Percentiles rank a stretch among this genome's conserved stretches.
phyloP scores from a whole-genome alignment of 169 alveolate genomes.

The Perkinsus chesapeaki region DNA sequence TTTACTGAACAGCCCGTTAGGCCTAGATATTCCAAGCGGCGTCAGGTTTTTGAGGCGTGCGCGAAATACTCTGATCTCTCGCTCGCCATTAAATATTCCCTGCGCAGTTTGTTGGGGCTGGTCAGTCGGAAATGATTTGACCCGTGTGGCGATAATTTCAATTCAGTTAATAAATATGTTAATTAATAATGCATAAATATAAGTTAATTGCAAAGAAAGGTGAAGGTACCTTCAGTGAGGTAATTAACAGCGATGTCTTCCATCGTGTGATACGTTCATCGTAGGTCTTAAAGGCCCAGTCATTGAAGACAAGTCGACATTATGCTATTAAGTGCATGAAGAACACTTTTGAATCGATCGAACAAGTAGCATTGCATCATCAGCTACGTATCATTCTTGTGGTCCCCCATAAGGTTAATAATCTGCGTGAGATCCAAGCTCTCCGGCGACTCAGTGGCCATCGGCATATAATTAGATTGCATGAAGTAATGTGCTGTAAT shows the following conservation, averaged over 20 bases:
- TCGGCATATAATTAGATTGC: constrained; percentile 67
- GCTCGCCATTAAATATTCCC: too few species aligned
- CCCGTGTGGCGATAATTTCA: too few species aligned
- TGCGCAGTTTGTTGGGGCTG: too few species aligned
- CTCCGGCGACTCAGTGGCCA: constrained; percentile 67
- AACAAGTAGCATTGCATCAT: constrained; percentile 29
- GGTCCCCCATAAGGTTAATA: constrained; percentile 38
- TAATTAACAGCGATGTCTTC: constrained; percentile 30
- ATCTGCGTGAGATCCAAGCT: constrained; percentile 75
- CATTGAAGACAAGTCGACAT: constrained; percentile 62
- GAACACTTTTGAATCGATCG: constrained; percentile 58
- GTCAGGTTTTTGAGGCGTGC: too few species aligned
- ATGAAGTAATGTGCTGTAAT: constrained; percentile 42
- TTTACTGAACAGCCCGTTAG: too few species aligned
- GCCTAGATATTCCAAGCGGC: too few species aligned
- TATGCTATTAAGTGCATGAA: constrained; percentile 84
- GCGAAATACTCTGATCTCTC: too few species aligned
- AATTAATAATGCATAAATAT: constrained; percentile 44
- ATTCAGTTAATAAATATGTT: too few species aligned
- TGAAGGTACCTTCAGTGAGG: constrained; percentile 84
- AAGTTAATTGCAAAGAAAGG: constrained; percentile 71
- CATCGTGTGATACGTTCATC: neutral
- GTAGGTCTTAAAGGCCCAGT: constrained; percentile 43
- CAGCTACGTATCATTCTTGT: neutral
- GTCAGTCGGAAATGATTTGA: too few species aligned